These are phyloP conservation scores for Populus hybrid DNA, from an alignment of 441 rosid species.

Conservation along the genomic window DNA sequence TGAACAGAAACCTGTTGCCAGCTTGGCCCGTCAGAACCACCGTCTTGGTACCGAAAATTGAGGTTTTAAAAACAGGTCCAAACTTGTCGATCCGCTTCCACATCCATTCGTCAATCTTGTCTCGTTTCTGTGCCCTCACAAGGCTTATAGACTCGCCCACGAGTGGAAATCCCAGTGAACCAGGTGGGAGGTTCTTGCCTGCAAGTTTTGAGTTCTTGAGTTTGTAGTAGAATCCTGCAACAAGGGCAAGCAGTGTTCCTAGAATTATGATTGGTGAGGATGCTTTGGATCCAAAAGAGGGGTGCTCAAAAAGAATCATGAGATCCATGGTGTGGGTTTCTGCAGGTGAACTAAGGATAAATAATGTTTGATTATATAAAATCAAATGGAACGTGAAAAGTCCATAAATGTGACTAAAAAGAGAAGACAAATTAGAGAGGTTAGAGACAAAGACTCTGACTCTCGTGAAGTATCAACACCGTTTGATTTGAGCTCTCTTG, in stretches of 20 bases:
- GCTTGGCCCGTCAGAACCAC: slow-evolving; percentile 27
- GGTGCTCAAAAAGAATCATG: too few relatives aligned
- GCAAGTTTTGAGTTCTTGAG: not conserved
- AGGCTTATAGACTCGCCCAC: slow-evolving; percentile 29
- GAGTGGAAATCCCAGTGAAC: slow-evolving; percentile 23
- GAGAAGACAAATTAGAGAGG: too few relatives aligned
- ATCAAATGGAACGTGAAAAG: too few relatives aligned
- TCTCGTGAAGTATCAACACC: too few relatives aligned
- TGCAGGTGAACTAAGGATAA: too few relatives aligned
- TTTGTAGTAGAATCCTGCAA: slow-evolving; percentile 2
- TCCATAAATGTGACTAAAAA: too few relatives aligned
- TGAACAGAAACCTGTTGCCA: slow-evolving; percentile 21
- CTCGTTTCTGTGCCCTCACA: slow-evolving; percentile 15
- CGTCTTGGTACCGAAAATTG: slow-evolving; percentile 23
- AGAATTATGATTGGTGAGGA: not conserved
- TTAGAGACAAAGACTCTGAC: too few relatives aligned
- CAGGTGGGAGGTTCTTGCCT: slow-evolving; percentile 24
- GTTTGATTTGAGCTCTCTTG: too few relatives aligned
- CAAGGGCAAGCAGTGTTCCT: not conserved
- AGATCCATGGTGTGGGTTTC: too few relatives aligned
- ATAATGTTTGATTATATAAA: too few relatives aligned
- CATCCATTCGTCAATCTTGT: slow-evolving; percentile 20
- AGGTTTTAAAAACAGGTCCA: slow-evolving; percentile 31
- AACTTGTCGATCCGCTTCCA: slow-evolving; percentile 9
- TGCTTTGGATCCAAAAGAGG: too few relatives aligned